Evolutionary conservation across 495 filamentous ascomycete genomes (phyloP), one percentile per base, ranked within the genome.

Genomic region (Aspergillus leporis): DNA sequence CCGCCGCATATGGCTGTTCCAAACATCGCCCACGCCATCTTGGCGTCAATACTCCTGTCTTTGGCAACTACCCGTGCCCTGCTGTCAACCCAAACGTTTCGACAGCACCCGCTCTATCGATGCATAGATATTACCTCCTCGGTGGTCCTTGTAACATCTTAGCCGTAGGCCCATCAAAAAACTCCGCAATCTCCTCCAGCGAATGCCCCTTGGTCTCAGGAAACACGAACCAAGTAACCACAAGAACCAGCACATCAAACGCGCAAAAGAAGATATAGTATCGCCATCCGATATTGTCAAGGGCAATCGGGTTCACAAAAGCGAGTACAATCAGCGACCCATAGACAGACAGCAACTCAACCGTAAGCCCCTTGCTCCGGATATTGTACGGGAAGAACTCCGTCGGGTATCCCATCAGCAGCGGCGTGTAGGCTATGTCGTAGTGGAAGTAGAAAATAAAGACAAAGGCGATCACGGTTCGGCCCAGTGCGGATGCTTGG

Each of bases 321-420:
- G 82, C 75, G 10, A 80, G 80, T 38, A 87, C 72, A 62, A 82
- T 81, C 74, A 81, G 78, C 0, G 64, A 66, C 3, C 61, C 18
- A 38, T 70, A 72, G 23, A 68, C 67, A 16, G 60, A 62, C 10
- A 63, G 28, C 21, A 72, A 54, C 10, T 63, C 68, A 48, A 83
- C 70, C 73, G 86, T 84, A 68, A 89, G 78, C 19, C 86, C 85
- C 70, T 87, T 90, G 19, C 83, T 83, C 12, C 86, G 81, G 43
- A 87, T 74, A 32, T 80, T 77, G 74, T 83, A 90, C 0, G 85
- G 85, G 13, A 87, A 74, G 32, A 90, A 81, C 74, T 90, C 87
- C 22, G 84, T 74, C 0, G 81, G 78, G 61, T 87, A 86, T 18
- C 83, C 82, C 28, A 86, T 74, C 18, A 87, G 70, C 47, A 89